Evolutionary conservation across 2,329 filamentous ascomycete species (phyloP).

Genomic region (Cladosporium sp.): DNA sequence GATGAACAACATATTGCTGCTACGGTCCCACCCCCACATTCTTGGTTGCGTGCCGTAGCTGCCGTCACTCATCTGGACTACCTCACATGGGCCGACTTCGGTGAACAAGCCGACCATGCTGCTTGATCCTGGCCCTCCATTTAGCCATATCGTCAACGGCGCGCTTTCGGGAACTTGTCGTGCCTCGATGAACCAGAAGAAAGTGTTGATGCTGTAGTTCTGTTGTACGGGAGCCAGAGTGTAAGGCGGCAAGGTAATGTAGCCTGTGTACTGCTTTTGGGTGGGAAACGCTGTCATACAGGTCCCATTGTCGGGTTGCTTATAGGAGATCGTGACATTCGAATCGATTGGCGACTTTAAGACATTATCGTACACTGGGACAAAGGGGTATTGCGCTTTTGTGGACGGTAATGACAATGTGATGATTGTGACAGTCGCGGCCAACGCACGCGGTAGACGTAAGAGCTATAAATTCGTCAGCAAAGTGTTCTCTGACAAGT

Average conservation of each 20-base stretch:
- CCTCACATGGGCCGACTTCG: constrained; percentile 48
- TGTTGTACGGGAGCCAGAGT: constrained; percentile 43
- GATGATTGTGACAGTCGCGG: constrained; percentile 19
- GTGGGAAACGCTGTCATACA: constrained; percentile 59
- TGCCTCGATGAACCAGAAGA: constrained; percentile 61
- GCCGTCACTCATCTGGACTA: constrained; percentile 37
- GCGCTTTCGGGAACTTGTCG: constrained; percentile 41
- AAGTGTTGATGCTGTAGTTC: constrained; percentile 55
- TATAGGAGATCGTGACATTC: constrained; percentile 63
- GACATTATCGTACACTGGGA: constrained; percentile 42
- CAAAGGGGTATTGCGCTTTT: constrained; percentile 35
- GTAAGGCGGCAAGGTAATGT: constrained; percentile 52
- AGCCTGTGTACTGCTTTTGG: constrained; percentile 66
- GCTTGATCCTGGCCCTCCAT: constrained; percentile 60
- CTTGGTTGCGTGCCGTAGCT: constrained; percentile 40
- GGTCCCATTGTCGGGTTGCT: constrained; percentile 51
- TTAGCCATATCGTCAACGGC: constrained; percentile 59
- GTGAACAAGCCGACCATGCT: constrained; percentile 60
- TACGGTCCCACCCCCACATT: constrained; percentile 61
- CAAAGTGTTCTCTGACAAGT: background rate
- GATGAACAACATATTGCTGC: constrained; percentile 54
- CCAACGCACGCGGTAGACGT: constrained; percentile 22
- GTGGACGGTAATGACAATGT: constrained; percentile 8
- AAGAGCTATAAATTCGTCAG: constrained; percentile 4
- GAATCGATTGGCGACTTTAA: constrained; percentile 57